These are phyloP conservation scores for Bipolaris sorokiniana DNA, from an alignment of 2,329 filamentous ascomycete genomes.

Conservation along the genomic window DNA sequence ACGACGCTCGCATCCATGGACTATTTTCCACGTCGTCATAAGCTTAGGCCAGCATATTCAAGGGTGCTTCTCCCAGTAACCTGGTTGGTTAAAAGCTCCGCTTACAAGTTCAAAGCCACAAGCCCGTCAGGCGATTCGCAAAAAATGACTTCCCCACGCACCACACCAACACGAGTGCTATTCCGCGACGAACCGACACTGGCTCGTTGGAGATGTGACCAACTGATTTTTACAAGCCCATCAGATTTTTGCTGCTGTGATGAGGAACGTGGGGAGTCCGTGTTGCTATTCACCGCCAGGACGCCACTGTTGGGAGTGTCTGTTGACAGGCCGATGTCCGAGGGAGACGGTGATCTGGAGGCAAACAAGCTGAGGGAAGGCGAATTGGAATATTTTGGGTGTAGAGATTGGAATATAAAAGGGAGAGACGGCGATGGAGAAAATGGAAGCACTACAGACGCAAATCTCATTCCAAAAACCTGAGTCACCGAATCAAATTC, in stretches of 20 bases:
- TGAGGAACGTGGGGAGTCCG: not conserved
- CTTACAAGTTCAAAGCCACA: constrained; percentile 3
- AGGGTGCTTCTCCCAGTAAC: not conserved
- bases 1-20: not conserved
- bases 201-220: not conserved
- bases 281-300: not conserved
- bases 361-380: not conserved
- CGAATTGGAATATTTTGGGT: not conserved
- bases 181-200: not conserved
- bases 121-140: constrained; percentile 1
- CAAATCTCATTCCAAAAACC: not conserved
- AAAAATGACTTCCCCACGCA: not conserved
- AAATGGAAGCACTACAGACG: not conserved
- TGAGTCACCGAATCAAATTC: not conserved
- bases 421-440: not conserved
- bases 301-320: not conserved
- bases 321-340: too few relatives aligned
- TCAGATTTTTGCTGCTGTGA: not conserved
- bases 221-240: constrained; percentile 1
- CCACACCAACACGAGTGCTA: not conserved
- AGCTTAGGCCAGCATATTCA: not conserved
- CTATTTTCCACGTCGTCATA: not conserved
- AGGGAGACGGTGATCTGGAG: not conserved
- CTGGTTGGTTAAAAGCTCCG: not conserved
- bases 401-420: not conserved